These are phyloP conservation scores for Pseudogymnoascus sp. DNA, from an alignment of 2,329 filamentous ascomycete genomes.

Conservation along the genomic window DNA sequence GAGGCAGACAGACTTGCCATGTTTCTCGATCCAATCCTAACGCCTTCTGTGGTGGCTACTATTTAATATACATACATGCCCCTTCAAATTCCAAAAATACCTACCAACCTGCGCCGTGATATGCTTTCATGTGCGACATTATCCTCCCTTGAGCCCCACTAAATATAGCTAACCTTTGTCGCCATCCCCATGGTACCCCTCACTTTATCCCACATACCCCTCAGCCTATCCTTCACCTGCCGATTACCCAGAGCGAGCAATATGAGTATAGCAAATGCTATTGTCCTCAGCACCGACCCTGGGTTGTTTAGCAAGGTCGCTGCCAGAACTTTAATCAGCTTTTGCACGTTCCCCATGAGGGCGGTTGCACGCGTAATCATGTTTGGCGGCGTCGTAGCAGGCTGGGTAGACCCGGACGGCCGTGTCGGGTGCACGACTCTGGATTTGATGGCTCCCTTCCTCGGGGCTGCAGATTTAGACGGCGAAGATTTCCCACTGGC, in stretches of 20 bases:
- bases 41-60: neutral
- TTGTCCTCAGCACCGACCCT: slow-evolving; percentile 48
- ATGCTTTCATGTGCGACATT: slow-evolving; percentile 4
- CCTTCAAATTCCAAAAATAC: neutral
- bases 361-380: slow-evolving; percentile 37
- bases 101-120: neutral
- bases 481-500: slow-evolving; percentile 23
- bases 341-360: slow-evolving; percentile 45
- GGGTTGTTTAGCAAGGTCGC: slow-evolving; percentile 49
- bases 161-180: slow-evolving; percentile 95
- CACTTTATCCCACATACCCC: slow-evolving; percentile 73
- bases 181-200: slow-evolving; percentile 87
- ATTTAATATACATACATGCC: slow-evolving; percentile 4
- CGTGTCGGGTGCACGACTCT: slow-evolving; percentile 11
- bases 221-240: slow-evolving; percentile 66
- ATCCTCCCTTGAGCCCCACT: slow-evolving; percentile 14
- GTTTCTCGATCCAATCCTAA: neutral
- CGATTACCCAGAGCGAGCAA: slow-evolving; percentile 67
- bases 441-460: slow-evolving; percentile 15
- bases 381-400: slow-evolving; percentile 17
- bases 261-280: slow-evolving; percentile 75
- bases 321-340: slow-evolving; percentile 44
- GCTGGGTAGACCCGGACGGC: slow-evolving; percentile 14
- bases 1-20: neutral
- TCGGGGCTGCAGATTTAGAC: slow-evolving; percentile 29